These are phyloP conservation scores for Aspergillus tubingensis DNA, from an alignment of 2,329 filamentous ascomycete species.

Conservation along the genomic window DNA sequence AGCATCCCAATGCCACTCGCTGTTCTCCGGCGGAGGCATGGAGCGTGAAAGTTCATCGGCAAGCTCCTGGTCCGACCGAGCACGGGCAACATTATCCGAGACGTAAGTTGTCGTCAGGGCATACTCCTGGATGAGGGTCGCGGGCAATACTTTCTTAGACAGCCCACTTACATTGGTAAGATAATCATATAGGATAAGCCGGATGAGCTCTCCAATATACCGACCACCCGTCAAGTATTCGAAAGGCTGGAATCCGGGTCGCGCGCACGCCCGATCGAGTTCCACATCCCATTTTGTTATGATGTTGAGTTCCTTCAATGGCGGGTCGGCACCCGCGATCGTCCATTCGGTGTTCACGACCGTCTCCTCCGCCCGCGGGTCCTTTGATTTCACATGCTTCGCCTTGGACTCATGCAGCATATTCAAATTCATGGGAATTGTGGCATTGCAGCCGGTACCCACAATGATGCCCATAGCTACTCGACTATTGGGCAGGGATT, in stretches of 20 bases:
- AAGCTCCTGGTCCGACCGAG: conserved; percentile 53
- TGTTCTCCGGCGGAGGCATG: conserved; percentile 50
- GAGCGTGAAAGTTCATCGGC: conserved; percentile 53
- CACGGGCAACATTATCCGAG: conserved; percentile 65
- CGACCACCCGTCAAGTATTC: conserved; percentile 83
- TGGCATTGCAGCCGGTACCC: conserved; percentile 79
- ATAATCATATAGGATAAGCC: conserved; percentile 69
- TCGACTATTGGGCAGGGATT: conserved; percentile 61
- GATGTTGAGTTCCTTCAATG: conserved; percentile 60
- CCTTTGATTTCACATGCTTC: conserved; percentile 50
- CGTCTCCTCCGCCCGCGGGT: conserved; percentile 61
- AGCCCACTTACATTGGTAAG: conserved; percentile 50
- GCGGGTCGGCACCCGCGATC: conserved; percentile 72
- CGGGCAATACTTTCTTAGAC: conserved; percentile 52
- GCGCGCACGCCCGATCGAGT: conserved; percentile 67
- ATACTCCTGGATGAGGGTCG: conserved; percentile 59
- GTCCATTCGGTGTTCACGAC: conserved; percentile 85
- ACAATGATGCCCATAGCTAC: conserved; percentile 80
- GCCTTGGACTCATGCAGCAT: conserved; percentile 66
- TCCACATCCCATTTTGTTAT: conserved; percentile 70
- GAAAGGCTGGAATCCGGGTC: conserved; percentile 75
- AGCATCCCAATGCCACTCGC: conserved; percentile 63
- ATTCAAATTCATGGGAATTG: conserved; percentile 67
- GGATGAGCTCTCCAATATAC: conserved; percentile 75
- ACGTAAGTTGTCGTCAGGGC: conserved; percentile 72